Evolutionary conservation across 2,329 filamentous ascomycete species (phyloP), one percentile per base, ranked within the genome.

Genomic region (Exophiala lecanii-corni): DNA sequence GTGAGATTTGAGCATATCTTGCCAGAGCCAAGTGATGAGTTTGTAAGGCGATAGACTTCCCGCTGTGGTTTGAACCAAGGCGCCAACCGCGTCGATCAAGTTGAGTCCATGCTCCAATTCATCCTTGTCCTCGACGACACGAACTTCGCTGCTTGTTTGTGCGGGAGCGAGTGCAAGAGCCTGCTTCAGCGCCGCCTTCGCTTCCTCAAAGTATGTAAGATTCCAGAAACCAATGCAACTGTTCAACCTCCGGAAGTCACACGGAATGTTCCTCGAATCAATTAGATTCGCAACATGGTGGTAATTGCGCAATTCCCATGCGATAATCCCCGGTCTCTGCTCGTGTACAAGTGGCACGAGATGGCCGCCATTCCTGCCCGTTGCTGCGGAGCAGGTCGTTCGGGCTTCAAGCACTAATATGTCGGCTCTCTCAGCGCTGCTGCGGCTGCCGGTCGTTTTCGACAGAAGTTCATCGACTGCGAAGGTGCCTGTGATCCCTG

Each of bases 291-390:
- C 36, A 26, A 53, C 19, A 19, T 49, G 36, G 17, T 25, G 31
- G 12, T 43, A 51, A 23, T 51, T 49, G 16, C 28, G 7, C n/a
- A 40, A 18, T 12, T 39, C 35, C 17, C 42, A 37, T 1, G 39
- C 18, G 17, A 33, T 45, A 5, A 33, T 39, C 16, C 15, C 37
- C 9, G 36, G n/a, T 5, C 39, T 31, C 17, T 42, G 26, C 17
- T 33, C 31, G 20, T 42, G 39, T 3, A 42, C 23, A 13, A 42
- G 82, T 3, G 68, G 68, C 32, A 65, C 61, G n/a, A 70, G 37
- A 49, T 71, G 68, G 1, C 68, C 68, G 13, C 69, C 68, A 52
- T 70, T 70, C 13, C 66, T 59, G 6, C 65, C 66, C 20, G 65
- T 70, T 2, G 68, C 68, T 2, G 67, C 67, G 15, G 63, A 70